Conservation (phyloP, 805 yeast species). For the Pichia manshurica region DNA sequence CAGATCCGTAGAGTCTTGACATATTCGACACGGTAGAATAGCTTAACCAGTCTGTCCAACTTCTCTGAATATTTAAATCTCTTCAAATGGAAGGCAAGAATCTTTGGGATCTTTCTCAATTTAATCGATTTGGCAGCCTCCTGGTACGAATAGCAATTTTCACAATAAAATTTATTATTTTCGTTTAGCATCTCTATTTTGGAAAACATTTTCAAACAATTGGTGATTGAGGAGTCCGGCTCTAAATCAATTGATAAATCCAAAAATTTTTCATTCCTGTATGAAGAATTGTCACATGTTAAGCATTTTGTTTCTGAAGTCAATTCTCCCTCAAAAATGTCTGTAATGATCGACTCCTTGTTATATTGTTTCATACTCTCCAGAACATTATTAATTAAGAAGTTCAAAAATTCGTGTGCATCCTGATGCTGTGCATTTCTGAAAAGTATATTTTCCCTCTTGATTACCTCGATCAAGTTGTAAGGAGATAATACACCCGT, state of each 20-base stretch:
- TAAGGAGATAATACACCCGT: slow-evolving; percentile 85
- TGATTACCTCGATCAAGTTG: slow-evolving; percentile 66
- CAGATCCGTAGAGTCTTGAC: slow-evolving; percentile 67
- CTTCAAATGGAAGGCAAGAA: slow-evolving; percentile 79
- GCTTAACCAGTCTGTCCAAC: slow-evolving; percentile 72
- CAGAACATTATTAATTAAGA: slow-evolving; percentile 60
- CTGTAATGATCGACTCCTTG: slow-evolving; percentile 31
- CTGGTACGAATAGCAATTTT: slow-evolving; percentile 81
- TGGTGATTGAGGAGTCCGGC: slow-evolving; percentile 65
- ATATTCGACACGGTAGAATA: slow-evolving; percentile 79
- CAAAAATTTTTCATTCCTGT: slow-evolving; percentile 78
- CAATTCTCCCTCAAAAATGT: slow-evolving; percentile 75
- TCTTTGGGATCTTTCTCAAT: slow-evolving; percentile 67
- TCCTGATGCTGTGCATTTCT: slow-evolving; percentile 95
- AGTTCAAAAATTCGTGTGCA: slow-evolving; percentile 94
- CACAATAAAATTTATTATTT: slow-evolving; percentile 89
- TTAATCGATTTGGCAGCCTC: slow-evolving; percentile 91
- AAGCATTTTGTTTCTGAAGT: slow-evolving; percentile 87
- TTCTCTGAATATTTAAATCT: slow-evolving; percentile 88
- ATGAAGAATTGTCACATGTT: slow-evolving; percentile 76
- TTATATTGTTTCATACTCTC: slow-evolving; percentile 44
- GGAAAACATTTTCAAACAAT: slow-evolving; percentile 74
- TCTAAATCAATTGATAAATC: slow-evolving; percentile 84
- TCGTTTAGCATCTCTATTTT: slow-evolving; percentile 81
- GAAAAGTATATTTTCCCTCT: slow-evolving; percentile 77